A percentile compares a stretch with the other conserved stretches of the same genome.
These are phyloP conservation scores for Pichia sp. DNA, from an alignment of 1,139 yeast genomes.

Conservation along the genomic window DNA sequence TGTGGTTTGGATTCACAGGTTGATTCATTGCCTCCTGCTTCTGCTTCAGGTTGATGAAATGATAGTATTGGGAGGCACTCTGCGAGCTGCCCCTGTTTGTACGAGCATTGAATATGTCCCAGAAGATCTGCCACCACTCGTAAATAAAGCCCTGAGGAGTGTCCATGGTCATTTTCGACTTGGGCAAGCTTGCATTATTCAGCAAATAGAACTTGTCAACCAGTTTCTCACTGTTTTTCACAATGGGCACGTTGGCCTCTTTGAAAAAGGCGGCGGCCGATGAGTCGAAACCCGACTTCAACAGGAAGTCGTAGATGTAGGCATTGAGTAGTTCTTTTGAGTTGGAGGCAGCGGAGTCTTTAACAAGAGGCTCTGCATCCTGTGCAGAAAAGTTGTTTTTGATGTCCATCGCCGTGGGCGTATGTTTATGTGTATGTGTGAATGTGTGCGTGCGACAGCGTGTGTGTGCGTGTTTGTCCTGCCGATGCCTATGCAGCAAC, in stretches of 20 bases:
- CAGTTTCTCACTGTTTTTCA: constrained; percentile 22
- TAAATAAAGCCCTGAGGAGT: constrained; percentile 83
- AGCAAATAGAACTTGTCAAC: constrained; percentile 5
- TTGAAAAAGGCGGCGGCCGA: constrained; percentile 69
- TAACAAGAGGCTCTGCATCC: constrained; percentile 25
- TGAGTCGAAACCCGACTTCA: constrained; percentile 66
- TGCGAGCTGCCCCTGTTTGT: constrained; percentile 59
- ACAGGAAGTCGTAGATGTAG: constrained; percentile 79
- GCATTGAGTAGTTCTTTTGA: constrained; percentile 72
- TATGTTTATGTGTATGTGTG: background rate
- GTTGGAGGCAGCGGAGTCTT: constrained; percentile 50
- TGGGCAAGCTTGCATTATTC: constrained; percentile 36
- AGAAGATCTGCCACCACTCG: constrained; percentile 96
- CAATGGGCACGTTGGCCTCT: constrained; percentile 42
- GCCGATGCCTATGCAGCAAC: background rate
- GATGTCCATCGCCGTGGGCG: background rate
- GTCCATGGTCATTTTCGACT: constrained; percentile 55
- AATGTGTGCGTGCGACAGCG: too few species aligned
- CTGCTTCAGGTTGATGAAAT: constrained; percentile 62
- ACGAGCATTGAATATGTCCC: constrained; percentile 89
- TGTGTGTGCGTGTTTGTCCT: too few species aligned
- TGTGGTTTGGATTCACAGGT: background rate
- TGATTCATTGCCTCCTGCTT: constrained; percentile 40
- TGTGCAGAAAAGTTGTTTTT: constrained; percentile 6
- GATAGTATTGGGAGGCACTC: constrained; percentile 68